Conservation (phyloP, 805 yeast species). For the Saccharomycopsis lassenensis region DNA sequence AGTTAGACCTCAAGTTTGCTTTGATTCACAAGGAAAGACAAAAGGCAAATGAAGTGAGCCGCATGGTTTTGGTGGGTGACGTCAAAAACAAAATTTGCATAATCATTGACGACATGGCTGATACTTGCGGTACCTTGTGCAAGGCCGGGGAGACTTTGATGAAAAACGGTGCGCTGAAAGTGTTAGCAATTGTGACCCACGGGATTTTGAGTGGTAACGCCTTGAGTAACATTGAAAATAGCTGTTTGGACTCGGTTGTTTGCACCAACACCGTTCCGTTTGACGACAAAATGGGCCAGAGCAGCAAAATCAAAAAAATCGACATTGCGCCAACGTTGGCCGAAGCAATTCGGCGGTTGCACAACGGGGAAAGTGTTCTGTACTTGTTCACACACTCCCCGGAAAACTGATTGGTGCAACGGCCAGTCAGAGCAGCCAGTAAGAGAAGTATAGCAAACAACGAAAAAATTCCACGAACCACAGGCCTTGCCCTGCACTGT, state of each 20-base stretch:
- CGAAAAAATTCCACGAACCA: too few relatives aligned
- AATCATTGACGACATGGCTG: slow-evolving; percentile 95
- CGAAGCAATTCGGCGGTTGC: slow-evolving; percentile 88
- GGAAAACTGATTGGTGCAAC: too few relatives aligned
- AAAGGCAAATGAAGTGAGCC: slow-evolving; percentile 86
- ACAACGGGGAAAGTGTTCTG: slow-evolving; percentile 92
- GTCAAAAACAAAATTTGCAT: slow-evolving; percentile 76
- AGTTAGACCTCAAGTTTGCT: slow-evolving; percentile 85
- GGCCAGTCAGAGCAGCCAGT: too few relatives aligned
- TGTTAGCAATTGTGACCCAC: slow-evolving; percentile 90
- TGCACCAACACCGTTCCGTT: slow-evolving; percentile 94
- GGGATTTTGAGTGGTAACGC: slow-evolving; percentile 89
- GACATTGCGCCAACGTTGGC: slow-evolving; percentile 84
- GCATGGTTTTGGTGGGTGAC: slow-evolving; percentile 95
- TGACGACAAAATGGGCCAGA: slow-evolving; percentile 43
- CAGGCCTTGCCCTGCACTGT: too few relatives aligned
- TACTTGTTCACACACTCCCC: slow-evolving; percentile 72
- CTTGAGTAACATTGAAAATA: slow-evolving; percentile 53
- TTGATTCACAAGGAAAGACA: slow-evolving; percentile 94
- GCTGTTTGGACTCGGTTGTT: slow-evolving; percentile 61
- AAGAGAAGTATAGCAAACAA: too few relatives aligned
- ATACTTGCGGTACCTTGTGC: slow-evolving; percentile 92
- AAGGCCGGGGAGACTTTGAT: slow-evolving; percentile 87
- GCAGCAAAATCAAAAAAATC: slow-evolving; percentile 65
- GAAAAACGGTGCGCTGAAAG: slow-evolving; percentile 71